phyloP scores from a whole-genome alignment of 225 moss, liverwort and hornwort species.

The Neckera pumila region DNA sequence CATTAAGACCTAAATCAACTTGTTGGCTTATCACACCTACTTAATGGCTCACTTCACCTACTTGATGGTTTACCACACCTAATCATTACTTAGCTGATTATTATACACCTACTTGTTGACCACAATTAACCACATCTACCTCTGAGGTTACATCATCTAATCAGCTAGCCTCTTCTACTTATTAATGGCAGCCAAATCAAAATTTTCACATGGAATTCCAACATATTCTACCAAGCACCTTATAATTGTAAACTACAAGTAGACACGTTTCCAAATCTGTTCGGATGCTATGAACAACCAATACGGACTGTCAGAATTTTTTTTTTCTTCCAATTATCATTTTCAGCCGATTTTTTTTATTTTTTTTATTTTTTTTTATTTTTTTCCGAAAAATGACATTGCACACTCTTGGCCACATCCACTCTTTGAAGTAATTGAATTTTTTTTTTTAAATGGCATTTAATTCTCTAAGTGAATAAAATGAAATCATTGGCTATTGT shows the following conservation, averaged over 20 bases:
- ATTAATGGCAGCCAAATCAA: background rate
- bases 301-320: too few relatives aligned
- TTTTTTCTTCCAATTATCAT: too few relatives aligned
- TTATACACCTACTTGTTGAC: background rate
- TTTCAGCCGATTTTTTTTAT: too few relatives aligned
- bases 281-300: too few relatives aligned
- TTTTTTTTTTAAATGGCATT: background rate
- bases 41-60: background rate
- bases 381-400: too few relatives aligned
- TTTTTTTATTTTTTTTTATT: too few relatives aligned
- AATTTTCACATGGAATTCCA: background rate
- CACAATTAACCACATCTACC: background rate
- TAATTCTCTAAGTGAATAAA: background rate
- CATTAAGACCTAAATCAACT: background rate
- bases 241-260: background rate
- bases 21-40: background rate
- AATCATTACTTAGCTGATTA: background rate
- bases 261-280: too few relatives aligned
- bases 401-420: too few relatives aligned
- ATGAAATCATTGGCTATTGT: background rate
- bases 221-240: background rate
- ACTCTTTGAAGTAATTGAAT: too few relatives aligned
- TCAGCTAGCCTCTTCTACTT: fast-evolving
- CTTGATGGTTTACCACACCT: background rate
- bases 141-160: background rate